These are phyloP conservation scores for Cymodocea nodosa DNA, from an alignment of 116 monocot genomes.

Conservation along the genomic window DNA sequence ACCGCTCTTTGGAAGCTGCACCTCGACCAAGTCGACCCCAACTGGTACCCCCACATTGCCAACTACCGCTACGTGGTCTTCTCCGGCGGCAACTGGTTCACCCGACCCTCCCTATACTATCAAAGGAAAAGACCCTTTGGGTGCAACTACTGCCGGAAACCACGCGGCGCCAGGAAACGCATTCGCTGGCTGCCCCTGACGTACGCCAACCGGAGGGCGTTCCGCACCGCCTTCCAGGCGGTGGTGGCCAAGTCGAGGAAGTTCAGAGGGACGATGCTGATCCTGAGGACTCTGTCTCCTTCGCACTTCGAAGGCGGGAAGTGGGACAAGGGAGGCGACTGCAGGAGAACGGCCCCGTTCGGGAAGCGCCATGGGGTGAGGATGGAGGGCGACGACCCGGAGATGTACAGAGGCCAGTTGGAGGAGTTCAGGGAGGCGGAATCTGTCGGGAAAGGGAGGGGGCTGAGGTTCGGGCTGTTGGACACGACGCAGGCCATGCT, in stretches of 20 bases:
- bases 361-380: background rate
- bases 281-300: constrained; percentile 60
- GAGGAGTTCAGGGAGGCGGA: constrained; percentile 28
- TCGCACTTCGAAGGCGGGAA: constrained; percentile 56
- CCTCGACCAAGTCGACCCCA: constrained; percentile 36
- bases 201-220: constrained; percentile 32
- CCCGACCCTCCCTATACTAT: constrained; percentile 30
- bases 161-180: background rate
- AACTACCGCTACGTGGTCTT: constrained; percentile 16
- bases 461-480: constrained; percentile 25
- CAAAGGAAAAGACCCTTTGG: constrained; percentile 17
- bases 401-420: constrained; percentile 28
- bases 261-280: constrained; percentile 23
- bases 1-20: constrained; percentile 17
- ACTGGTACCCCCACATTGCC: constrained; percentile 23
- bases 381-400: background rate
- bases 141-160: constrained; percentile 24
- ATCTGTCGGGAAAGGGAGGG: constrained; percentile 18
- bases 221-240: constrained; percentile 29
- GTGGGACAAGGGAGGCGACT: constrained; percentile 61
- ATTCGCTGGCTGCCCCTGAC: constrained; percentile 8
- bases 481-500: constrained; percentile 39
- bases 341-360: constrained; percentile 37
- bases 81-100: constrained; percentile 34
- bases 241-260: constrained; percentile 10